A percentile compares a stretch with the other conserved stretches of the same genome.
Conservation (phyloP, 2,329 filamentous ascomycete genomes). For the Sporothrix mexicana region DNA sequence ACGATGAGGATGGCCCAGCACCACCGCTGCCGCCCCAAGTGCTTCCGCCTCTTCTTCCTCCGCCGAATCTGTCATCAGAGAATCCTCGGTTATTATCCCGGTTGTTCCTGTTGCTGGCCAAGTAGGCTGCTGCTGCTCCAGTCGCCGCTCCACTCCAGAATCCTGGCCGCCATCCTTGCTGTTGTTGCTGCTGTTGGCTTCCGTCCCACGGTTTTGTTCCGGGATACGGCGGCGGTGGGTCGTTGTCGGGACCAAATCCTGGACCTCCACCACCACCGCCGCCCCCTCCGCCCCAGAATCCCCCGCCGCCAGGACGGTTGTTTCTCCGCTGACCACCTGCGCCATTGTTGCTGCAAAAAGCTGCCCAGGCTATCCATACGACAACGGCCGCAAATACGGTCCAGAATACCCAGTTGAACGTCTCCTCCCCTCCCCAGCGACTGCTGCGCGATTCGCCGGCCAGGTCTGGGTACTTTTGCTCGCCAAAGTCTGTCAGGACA, state of each 20-base stretch:
- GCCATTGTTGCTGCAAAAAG: not conserved
- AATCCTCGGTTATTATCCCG: slow-evolving; percentile 40
- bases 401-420: slow-evolving; percentile 56
- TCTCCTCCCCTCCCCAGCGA: slow-evolving; percentile 40
- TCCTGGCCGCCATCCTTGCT: slow-evolving; percentile 68
- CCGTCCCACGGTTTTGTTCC: slow-evolving; percentile 47
- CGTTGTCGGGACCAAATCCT: slow-evolving; percentile 45
- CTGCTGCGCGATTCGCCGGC: slow-evolving; percentile 46
- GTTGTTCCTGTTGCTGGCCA: slow-evolving; percentile 59
- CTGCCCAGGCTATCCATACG: slow-evolving; percentile 58
- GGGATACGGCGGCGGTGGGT: slow-evolving; percentile 62
- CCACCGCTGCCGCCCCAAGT: slow-evolving; percentile 44
- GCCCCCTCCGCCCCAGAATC: slow-evolving; percentile 49
- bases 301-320: slow-evolving; percentile 44
- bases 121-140: slow-evolving; percentile 72
- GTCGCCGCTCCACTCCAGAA: slow-evolving; percentile 74
- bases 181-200: slow-evolving; percentile 42
- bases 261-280: slow-evolving; percentile 48
- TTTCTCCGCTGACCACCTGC: not conserved
- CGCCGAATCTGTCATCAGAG: slow-evolving; percentile 36
- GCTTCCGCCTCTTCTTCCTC: slow-evolving; percentile 31
- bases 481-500: slow-evolving; percentile 76
- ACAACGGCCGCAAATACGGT: slow-evolving; percentile 65
- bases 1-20: slow-evolving; percentile 46
- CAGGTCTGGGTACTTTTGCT: slow-evolving; percentile 69